These are phyloP conservation scores for Clavariopsis aquatica DNA, from an alignment of 495 filamentous ascomycete genomes.

Conservation along the genomic window DNA sequence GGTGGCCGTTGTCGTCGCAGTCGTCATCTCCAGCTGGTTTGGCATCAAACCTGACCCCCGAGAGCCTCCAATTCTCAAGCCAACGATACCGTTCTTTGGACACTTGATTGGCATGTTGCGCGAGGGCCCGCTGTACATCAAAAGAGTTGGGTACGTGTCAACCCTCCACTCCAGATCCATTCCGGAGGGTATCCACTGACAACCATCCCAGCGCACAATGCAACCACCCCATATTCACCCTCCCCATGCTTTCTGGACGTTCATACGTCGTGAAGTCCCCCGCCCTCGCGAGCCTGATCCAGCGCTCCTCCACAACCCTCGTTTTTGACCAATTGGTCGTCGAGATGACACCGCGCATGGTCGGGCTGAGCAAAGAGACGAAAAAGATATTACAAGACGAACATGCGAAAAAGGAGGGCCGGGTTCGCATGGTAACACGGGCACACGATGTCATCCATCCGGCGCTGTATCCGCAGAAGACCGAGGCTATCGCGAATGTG, in stretches of 20 bases:
- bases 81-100: conserved; percentile 50
- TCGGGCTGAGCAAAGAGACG: conserved; percentile 29
- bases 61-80: conserved; percentile 50
- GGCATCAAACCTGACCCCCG: conserved; percentile 42
- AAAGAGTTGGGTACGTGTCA: conserved; percentile 20
- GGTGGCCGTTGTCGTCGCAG: conserved; percentile 1
- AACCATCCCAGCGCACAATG: conserved; percentile 16
- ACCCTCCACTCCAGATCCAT: background rate
- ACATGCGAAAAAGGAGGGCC: conserved; percentile 22
- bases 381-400: conserved; percentile 26
- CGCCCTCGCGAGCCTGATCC: conserved; percentile 47
- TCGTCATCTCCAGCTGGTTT: conserved; percentile 8
- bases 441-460: conserved; percentile 37
- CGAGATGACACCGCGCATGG: conserved; percentile 33
- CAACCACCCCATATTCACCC: conserved; percentile 47
- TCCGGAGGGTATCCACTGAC: background rate
- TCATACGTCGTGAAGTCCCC: conserved; percentile 52
- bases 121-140: conserved; percentile 48
- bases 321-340: conserved; percentile 45
- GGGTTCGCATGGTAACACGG: conserved; percentile 23
- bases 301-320: conserved; percentile 48
- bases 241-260: conserved; percentile 49
- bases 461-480: conserved; percentile 23
- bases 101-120: conserved; percentile 49
- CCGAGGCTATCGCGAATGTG: conserved; percentile 46